Percentiles rank a stretch among this genome's conserved stretches.
These are phyloP conservation scores for Effrenium voratum DNA, from an alignment of 73 alveolate species.

Conservation along the genomic window DNA sequence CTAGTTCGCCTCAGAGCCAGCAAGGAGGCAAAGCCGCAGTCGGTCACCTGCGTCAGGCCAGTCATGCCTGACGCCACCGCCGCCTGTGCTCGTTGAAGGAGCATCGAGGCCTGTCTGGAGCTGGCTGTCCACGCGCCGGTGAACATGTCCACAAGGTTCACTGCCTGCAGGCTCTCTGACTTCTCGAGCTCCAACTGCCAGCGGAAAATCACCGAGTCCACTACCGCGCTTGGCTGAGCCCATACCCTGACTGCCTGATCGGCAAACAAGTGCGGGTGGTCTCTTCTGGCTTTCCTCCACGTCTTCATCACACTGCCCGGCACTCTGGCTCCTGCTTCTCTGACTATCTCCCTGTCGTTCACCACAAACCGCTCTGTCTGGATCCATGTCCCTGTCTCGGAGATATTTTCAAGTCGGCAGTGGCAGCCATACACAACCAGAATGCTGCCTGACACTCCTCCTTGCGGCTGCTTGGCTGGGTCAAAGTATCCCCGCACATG, in stretches of 20 bases:
- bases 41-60: no score
- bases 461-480: not conserved
- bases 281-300: no score
- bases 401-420: constrained; percentile 10
- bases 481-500: not conserved
- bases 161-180: no score
- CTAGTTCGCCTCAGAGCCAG: not conserved
- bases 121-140: no score
- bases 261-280: no score
- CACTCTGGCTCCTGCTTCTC: constrained; percentile 2
- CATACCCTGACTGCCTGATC: no score
- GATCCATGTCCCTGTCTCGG: constrained; percentile 1
- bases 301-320: not conserved
- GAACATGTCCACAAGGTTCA: no score
- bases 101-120: no score
- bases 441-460: not conserved
- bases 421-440: constrained; percentile 4
- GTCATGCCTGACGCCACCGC: not conserved
- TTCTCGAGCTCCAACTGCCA: no score
- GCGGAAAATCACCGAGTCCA: no score
- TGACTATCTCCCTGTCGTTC: not conserved
- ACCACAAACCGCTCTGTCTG: not conserved
- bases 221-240: no score
- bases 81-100: not conserved
- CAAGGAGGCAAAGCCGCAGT: not conserved